These are phyloP conservation scores for Perkinsus olseni DNA, from an alignment of 169 alveolate species.

Conservation along the genomic window DNA sequence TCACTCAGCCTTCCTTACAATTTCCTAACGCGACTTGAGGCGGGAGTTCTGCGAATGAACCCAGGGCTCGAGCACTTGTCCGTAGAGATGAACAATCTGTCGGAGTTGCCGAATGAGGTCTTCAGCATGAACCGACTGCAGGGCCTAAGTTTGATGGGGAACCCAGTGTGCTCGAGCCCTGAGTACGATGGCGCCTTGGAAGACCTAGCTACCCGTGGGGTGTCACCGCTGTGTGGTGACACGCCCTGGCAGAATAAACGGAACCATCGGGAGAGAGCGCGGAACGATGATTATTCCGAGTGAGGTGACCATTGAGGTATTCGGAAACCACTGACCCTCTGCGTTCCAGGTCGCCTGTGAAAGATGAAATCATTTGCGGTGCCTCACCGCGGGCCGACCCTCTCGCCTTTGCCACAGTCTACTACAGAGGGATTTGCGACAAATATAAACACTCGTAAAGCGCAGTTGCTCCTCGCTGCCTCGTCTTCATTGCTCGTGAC, in stretches of 20 bases:
- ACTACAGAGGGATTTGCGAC: neutral
- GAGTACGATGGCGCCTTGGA: neutral
- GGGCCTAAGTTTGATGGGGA: neutral
- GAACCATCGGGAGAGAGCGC: neutral
- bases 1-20: neutral
- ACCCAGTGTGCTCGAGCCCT: neutral
- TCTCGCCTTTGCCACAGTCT: neutral
- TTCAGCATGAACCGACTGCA: neutral
- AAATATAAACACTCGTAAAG: neutral
- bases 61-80: neutral
- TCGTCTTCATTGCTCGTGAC: too few relatives aligned
- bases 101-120: neutral
- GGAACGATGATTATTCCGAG: neutral
- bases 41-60: neutral
- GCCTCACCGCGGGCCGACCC: neutral
- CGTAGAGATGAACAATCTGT: neutral
- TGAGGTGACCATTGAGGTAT: neutral
- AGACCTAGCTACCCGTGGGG: neutral
- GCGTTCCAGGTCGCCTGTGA: too few relatives aligned
- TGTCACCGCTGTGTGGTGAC: neutral
- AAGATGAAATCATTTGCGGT: neutral
- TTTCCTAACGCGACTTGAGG: neutral
- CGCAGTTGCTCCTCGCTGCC: neutral
- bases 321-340: too few relatives aligned
- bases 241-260: neutral